These are phyloP conservation scores for Acer campestre DNA, from an alignment of 345 rosid genomes.

Conservation along the genomic window DNA sequence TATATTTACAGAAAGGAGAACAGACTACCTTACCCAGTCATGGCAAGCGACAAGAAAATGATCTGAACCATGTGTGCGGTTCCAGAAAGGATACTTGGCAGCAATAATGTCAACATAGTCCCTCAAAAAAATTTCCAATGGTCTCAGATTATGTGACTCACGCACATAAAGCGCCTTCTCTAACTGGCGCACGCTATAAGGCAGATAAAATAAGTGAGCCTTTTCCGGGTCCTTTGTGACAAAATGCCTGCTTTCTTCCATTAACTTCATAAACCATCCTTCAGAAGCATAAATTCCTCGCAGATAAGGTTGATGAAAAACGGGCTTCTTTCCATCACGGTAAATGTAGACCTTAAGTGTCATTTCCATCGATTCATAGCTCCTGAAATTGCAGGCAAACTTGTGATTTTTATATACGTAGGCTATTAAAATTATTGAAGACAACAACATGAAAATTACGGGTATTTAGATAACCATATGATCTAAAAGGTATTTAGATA, in stretches of 20 bases:
- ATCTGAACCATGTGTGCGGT: slow-evolving; percentile 84
- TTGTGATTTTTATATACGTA: not conserved
- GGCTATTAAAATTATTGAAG: not conserved
- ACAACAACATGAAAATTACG: not conserved
- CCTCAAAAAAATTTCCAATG: slow-evolving; percentile 58
- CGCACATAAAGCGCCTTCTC: slow-evolving; percentile 59
- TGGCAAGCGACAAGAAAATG: slow-evolving; percentile 98
- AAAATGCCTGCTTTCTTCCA: slow-evolving; percentile 72
- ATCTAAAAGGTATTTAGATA: slow-evolving; percentile 25
- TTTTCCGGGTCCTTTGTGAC: slow-evolving; percentile 71
- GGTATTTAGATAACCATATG: not conserved
- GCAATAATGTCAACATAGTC: slow-evolving; percentile 70
- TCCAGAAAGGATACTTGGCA: slow-evolving; percentile 86
- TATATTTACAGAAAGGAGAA: not conserved
- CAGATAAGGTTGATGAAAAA: slow-evolving; percentile 77
- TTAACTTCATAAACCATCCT: slow-evolving; percentile 95
- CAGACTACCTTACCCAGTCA: slow-evolving; percentile 71
- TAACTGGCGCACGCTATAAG: slow-evolving; percentile 82
- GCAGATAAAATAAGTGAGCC: slow-evolving; percentile 91
- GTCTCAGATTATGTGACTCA: slow-evolving; percentile 67
- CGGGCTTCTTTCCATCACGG: slow-evolving; percentile 70
- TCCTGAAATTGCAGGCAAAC: slow-evolving; percentile 46
- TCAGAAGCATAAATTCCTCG: slow-evolving; percentile 90
- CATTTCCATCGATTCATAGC: slow-evolving; percentile 89
- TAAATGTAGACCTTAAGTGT: slow-evolving; percentile 79